Conservation (phyloP, 2,329 filamentous ascomycete species). For the Sclerotinia sclerotiorum region DNA sequence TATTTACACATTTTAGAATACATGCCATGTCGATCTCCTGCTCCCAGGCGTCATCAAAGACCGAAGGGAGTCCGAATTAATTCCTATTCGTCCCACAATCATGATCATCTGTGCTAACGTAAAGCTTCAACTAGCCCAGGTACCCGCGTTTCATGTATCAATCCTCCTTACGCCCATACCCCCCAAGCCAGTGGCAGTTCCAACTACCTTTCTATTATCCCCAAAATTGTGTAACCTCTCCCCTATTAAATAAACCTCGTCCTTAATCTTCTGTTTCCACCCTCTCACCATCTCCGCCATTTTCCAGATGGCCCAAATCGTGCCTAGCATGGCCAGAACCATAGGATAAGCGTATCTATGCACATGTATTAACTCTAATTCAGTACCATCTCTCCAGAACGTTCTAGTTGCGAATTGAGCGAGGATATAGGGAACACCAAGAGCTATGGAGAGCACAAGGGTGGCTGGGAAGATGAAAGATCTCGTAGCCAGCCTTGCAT, state of each 20-base stretch:
- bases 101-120: background rate
- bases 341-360: constrained; percentile 75
- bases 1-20: background rate
- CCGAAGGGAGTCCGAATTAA: background rate
- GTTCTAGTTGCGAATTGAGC: constrained; percentile 53
- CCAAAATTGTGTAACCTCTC: constrained; percentile 95
- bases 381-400: constrained; percentile 34
- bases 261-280: constrained; percentile 81
- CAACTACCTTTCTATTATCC: constrained; percentile 40
- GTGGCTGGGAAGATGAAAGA: constrained; percentile 79
- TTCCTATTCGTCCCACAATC: background rate
- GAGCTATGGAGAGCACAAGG: constrained; percentile 59
- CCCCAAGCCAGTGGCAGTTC: background rate
- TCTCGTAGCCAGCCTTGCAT: constrained; percentile 75
- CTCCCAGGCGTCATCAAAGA: background rate
- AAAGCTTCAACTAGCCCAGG: background rate
- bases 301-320: constrained; percentile 53
- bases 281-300: constrained; percentile 63
- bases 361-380: constrained; percentile 37
- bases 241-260: constrained; percentile 95
- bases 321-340: constrained; percentile 41
- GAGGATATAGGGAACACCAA: constrained; percentile 62
- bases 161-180: constrained; percentile 32
- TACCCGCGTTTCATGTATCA: constrained; percentile 30
- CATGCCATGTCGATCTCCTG: background rate